phyloP scores from a whole-genome alignment of 768 basidiomycete species.

The Mycena latifolia region DNA sequence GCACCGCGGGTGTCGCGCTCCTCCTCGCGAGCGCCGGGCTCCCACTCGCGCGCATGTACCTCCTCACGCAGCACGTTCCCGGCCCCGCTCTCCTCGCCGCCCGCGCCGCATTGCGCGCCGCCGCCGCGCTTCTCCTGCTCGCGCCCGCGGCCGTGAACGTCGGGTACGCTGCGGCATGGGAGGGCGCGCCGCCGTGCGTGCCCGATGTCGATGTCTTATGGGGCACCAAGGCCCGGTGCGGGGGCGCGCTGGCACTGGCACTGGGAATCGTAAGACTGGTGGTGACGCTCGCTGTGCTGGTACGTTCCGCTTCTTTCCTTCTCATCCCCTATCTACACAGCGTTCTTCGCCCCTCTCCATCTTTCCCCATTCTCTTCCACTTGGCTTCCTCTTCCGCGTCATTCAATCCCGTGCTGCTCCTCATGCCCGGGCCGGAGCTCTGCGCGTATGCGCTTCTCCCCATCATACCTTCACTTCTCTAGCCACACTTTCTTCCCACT shows the following conservation, averaged over 20 bases:
- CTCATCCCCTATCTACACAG: too few species aligned
- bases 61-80: constrained; percentile 47
- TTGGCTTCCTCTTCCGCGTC: too few species aligned
- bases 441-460: too few species aligned
- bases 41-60: constrained; percentile 53
- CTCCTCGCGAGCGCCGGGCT: constrained; percentile 52
- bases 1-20: constrained; percentile 56
- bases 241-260: not conserved
- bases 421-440: too few species aligned
- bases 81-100: constrained; percentile 45
- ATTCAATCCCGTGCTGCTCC: too few species aligned
- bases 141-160: constrained; percentile 68
- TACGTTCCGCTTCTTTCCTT: not conserved
- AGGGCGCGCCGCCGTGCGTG: constrained; percentile 59
- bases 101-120: constrained; percentile 51
- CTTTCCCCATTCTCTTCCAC: too few species aligned
- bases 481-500: too few species aligned
- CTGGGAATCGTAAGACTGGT: not conserved
- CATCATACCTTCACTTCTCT: too few species aligned
- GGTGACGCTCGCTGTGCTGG: not conserved
- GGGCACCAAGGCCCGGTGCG: constrained; percentile 48
- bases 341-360: too few species aligned
- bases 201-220: constrained; percentile 79
- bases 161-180: constrained; percentile 67
- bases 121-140: constrained; percentile 62